phyloP scores from a whole-genome alignment of 805 yeast species.

The Candida oleophila region DNA sequence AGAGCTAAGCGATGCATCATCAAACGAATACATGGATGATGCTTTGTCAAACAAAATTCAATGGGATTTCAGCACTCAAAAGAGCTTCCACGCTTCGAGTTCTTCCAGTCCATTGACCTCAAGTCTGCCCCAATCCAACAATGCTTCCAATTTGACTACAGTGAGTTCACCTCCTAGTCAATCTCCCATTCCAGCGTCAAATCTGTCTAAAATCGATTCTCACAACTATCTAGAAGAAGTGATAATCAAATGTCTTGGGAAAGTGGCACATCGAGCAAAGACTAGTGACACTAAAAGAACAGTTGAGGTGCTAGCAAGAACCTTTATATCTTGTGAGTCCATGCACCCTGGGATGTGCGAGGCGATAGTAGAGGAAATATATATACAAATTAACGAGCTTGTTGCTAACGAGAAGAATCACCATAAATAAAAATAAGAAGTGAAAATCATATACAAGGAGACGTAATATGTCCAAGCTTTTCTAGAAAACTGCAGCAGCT shows the following conservation, averaged over 20 bases:
- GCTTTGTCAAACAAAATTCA: not conserved
- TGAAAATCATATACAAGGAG: no score
- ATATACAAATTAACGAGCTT: slow-evolving; percentile 22
- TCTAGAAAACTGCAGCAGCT: no score
- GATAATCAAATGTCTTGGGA: slow-evolving; percentile 36
- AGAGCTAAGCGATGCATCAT: not conserved
- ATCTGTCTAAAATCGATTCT: not conserved
- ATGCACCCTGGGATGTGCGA: slow-evolving; percentile 63
- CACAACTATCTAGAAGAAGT: slow-evolving; percentile 27
- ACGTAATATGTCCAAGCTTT: no score
- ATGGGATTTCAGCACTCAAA: slow-evolving; percentile 20
- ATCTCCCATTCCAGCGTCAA: slow-evolving; percentile 9
- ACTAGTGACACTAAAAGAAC: slow-evolving; percentile 44
- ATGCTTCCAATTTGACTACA: not conserved
- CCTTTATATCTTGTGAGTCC: slow-evolving; percentile 45
- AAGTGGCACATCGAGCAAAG: slow-evolving; percentile 49
- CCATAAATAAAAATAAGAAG: not conserved
- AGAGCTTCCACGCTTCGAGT: slow-evolving; percentile 8
- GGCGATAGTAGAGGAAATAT: slow-evolving; percentile 66
- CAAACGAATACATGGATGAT: not conserved
- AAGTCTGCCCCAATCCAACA: slow-evolving; percentile 2
- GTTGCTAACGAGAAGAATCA: slow-evolving; percentile 9
- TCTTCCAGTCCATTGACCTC: slow-evolving; percentile 9
- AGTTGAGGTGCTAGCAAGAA: slow-evolving; percentile 43
- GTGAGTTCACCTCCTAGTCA: slow-evolving; percentile 6